These are phyloP conservation scores for Martiniozyma abietophila DNA, from an alignment of 805 yeast genomes.

Conservation along the genomic window DNA sequence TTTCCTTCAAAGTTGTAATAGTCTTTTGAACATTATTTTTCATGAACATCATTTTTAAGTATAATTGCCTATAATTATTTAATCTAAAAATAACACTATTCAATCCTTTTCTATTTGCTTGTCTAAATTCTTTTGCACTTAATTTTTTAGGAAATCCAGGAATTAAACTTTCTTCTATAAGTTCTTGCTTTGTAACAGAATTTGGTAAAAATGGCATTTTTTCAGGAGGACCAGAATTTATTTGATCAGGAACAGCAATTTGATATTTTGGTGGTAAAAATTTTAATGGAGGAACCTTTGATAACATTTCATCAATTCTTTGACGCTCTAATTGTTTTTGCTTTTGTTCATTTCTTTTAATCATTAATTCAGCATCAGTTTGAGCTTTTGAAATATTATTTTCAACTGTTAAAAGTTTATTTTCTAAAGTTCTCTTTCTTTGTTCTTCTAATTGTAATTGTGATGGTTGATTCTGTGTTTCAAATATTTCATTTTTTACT, in stretches of 20 bases:
- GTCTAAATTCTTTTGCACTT: constrained; percentile 5
- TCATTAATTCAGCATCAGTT: background rate
- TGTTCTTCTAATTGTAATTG: background rate
- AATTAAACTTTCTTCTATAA: constrained; percentile 4
- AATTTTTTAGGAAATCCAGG: constrained; percentile 1
- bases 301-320: constrained; percentile 5
- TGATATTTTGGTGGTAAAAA: constrained; percentile 13
- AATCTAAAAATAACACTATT: constrained; percentile 8
- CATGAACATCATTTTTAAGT: constrained; percentile 4
- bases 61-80: constrained; percentile 6
- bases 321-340: constrained; percentile 1
- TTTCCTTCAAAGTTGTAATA: background rate
- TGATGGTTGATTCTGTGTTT: background rate
- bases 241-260: constrained; percentile 4
- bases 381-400: constrained; percentile 5
- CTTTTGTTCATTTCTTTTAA: background rate
- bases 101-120: constrained; percentile 5
- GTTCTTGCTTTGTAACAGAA: constrained; percentile 5
- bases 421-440: constrained; percentile 7
- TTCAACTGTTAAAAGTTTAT: constrained; percentile 4
- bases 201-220: constrained; percentile 5
- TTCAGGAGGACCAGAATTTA: background rate
- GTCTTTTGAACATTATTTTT: constrained; percentile 6
- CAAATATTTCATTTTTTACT: background rate
- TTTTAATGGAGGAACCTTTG: constrained; percentile 7